Conservation (phyloP, 2,329 filamentous ascomycete genomes). For the Botrytis porri region DNA sequence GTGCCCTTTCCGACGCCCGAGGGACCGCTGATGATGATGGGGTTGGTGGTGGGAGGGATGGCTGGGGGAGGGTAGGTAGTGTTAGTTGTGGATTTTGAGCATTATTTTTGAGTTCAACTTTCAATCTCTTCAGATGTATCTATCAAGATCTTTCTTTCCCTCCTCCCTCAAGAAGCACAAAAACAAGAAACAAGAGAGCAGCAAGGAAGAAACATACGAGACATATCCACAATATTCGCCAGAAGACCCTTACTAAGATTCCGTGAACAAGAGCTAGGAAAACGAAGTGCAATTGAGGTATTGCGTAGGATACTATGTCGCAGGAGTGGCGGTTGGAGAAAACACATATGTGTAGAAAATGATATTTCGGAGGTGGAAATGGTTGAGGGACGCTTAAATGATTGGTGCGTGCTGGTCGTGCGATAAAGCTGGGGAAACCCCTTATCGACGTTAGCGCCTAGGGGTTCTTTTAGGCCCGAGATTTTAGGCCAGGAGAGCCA, state of each 20-base stretch:
- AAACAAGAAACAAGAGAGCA: slow-evolving; percentile 3
- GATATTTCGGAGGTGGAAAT: not conserved
- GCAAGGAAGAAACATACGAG: slow-evolving; percentile 36
- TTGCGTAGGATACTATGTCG: slow-evolving; percentile 3
- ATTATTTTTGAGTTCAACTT: not conserved
- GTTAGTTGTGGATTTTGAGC: slow-evolving; percentile 9
- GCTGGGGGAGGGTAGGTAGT: slow-evolving; percentile 4
- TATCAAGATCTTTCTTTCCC: not conserved
- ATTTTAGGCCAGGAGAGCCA: not conserved
- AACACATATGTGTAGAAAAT: slow-evolving; percentile 18
- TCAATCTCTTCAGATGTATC: not conserved
- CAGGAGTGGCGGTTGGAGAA: slow-evolving; percentile 7
- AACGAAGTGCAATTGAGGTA: no score
- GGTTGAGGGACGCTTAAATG: not conserved
- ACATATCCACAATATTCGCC: not conserved
- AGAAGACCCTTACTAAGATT: no score
- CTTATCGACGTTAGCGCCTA: slow-evolving; percentile 6
- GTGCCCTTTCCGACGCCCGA: slow-evolving; percentile 81
- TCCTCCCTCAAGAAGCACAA: no score
- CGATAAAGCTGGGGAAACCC: slow-evolving; percentile 16
- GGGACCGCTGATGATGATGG: slow-evolving; percentile 76
- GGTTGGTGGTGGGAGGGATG: slow-evolving; percentile 38
- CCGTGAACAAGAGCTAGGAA: not conserved
- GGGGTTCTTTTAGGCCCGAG: not conserved
- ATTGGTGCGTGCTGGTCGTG: not conserved